Conservation (phyloP, 2,329 filamentous ascomycete species). For the Ceratocystis smalleyi region DNA sequence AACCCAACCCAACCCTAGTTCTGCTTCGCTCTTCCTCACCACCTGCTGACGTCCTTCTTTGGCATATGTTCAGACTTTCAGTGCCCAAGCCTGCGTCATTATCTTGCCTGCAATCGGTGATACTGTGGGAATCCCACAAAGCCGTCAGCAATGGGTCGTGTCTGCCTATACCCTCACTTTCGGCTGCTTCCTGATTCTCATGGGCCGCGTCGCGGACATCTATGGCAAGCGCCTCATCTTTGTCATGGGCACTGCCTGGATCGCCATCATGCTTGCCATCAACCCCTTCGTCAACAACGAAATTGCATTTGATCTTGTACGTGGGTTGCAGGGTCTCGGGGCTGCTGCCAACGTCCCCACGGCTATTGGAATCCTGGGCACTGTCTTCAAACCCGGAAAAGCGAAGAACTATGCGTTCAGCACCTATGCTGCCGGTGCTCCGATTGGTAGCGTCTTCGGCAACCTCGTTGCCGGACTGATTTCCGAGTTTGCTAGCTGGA, state of each 20-base stretch:
- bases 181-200: constrained; percentile 51
- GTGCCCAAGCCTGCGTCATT: constrained; percentile 44
- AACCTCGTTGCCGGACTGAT: constrained; percentile 50
- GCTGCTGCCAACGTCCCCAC: constrained; percentile 56
- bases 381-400: constrained; percentile 50
- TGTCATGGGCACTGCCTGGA: constrained; percentile 46
- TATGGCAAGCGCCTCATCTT: constrained; percentile 52
- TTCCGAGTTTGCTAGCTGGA: constrained; percentile 46
- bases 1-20: too few relatives aligned
- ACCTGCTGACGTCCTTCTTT: background rate
- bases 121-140: constrained; percentile 40
- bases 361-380: constrained; percentile 53
- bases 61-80: constrained; percentile 32
- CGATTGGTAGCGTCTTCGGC: constrained; percentile 48
- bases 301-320: constrained; percentile 50
- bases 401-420: constrained; percentile 58
- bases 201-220: constrained; percentile 52
- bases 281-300: constrained; percentile 52
- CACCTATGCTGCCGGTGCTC: constrained; percentile 47
- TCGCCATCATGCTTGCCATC: constrained; percentile 40
- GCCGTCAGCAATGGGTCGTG: constrained; percentile 49
- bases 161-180: constrained; percentile 51
- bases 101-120: constrained; percentile 46
- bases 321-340: constrained; percentile 51
- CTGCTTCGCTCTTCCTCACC: background rate